Evolutionary conservation across 306 rosid genomes (phyloP).

Genomic region (Malus asiatica): DNA sequence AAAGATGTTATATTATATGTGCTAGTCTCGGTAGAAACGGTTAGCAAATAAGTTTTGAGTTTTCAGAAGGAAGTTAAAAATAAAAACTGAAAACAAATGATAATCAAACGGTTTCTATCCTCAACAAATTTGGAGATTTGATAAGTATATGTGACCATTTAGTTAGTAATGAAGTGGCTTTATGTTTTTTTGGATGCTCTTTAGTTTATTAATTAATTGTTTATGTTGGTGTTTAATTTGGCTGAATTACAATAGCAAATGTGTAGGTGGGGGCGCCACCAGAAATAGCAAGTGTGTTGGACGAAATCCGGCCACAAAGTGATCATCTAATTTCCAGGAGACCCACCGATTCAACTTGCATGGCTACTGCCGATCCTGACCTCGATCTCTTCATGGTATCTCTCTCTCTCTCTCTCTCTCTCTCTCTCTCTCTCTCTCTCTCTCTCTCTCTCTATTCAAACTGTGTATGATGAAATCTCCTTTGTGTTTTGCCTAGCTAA

Average conservation of each 20-base stretch:
- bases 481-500: not conserved
- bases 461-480: not conserved
- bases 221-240: not conserved
- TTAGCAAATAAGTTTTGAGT: not conserved
- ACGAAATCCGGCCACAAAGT: conserved; percentile 34
- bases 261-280: conserved; percentile 66
- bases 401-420: too few species aligned
- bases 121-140: not conserved
- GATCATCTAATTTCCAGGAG: conserved; percentile 13
- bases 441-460: not conserved
- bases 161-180: not conserved
- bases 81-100: not conserved
- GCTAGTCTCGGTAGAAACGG: not conserved
- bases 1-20: not conserved
- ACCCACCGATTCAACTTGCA: conserved; percentile 18
- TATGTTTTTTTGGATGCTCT: not conserved
- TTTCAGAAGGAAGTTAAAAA: too few species aligned
- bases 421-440: too few species aligned
- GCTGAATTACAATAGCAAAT: not conserved
- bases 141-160: too few species aligned
- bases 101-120: not conserved
- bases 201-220: not conserved
- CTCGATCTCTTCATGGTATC: conserved; percentile 76
- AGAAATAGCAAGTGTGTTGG: conserved; percentile 40
- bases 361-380: conserved; percentile 54